These are phyloP conservation scores for Pulveroboletus ravenelii DNA, from an alignment of 768 basidiomycete genomes.

Conservation along the genomic window DNA sequence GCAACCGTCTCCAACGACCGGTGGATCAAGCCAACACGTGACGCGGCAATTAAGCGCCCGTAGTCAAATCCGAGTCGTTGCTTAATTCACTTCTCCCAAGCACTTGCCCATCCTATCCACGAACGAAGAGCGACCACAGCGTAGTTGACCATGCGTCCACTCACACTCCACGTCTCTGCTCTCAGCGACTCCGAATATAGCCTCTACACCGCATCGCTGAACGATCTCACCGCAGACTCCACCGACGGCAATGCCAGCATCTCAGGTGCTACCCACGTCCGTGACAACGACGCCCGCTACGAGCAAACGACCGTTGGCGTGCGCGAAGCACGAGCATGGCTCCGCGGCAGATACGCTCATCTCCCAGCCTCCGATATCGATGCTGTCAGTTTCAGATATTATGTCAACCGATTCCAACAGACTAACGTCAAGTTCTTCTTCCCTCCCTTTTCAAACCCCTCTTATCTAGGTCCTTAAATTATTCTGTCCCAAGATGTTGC, in stretches of 20 bases:
- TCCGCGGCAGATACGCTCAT: constrained; percentile 62
- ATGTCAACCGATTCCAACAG: not conserved
- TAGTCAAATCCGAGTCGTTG: too few relatives aligned
- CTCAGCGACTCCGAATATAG: constrained; percentile 70
- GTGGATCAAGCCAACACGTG: too few relatives aligned
- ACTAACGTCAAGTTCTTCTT: not conserved
- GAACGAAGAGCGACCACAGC: too few relatives aligned
- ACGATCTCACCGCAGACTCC: constrained; percentile 43
- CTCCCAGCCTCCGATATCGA: constrained; percentile 53
- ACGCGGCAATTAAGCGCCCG: too few relatives aligned
- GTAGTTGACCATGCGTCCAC: constrained; percentile 38
- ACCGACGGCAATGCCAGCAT: constrained; percentile 17
- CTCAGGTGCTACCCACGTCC: not conserved
- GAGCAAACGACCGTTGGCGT: constrained; percentile 50
- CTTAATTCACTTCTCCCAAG: too few relatives aligned
- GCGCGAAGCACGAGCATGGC: constrained; percentile 71
- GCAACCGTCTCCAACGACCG: too few relatives aligned
- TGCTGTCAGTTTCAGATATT: constrained; percentile 38
- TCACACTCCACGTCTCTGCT: constrained; percentile 69
- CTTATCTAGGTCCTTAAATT: constrained; percentile 54
- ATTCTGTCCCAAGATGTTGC: constrained; percentile 53
- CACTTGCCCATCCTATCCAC: too few relatives aligned
- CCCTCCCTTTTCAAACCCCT: not conserved
- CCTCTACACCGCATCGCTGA: constrained; percentile 58
- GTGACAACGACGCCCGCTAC: constrained; percentile 47